Evolutionary conservation across 2,329 filamentous ascomycete genomes (phyloP).

Genomic region (Microsporum ferrugineum): DNA sequence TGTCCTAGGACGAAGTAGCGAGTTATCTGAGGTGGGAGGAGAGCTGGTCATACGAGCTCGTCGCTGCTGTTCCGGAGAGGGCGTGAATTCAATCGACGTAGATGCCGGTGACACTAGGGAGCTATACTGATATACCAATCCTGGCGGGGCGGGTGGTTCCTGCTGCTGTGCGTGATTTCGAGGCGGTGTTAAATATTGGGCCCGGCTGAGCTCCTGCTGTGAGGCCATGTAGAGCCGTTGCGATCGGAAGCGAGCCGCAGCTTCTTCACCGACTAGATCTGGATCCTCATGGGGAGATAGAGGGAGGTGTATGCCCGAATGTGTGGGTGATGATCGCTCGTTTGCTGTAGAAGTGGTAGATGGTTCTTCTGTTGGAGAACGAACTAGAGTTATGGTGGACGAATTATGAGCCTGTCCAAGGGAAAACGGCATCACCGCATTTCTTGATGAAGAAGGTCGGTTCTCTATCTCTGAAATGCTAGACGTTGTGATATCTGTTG

Average conservation of each 20-base stretch:
- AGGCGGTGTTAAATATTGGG: not conserved
- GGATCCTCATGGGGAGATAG: constrained; percentile 53
- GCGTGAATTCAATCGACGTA: not conserved
- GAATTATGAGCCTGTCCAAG: constrained; percentile 7
- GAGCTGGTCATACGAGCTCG: not conserved
- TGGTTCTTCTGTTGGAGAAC: constrained; percentile 5
- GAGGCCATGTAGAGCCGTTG: constrained; percentile 39
- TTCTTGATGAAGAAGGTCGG: not conserved
- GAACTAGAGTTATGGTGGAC: constrained; percentile 9
- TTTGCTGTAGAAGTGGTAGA: not conserved
- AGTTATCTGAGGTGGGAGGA: not conserved
- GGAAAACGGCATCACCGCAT: not conserved
- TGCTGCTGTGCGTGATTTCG: not conserved
- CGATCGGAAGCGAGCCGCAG: constrained; percentile 46
- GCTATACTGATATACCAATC: constrained; percentile 28
- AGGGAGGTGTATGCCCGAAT: constrained; percentile 14
- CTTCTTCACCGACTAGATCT: constrained; percentile 54
- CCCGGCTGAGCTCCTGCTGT: constrained; percentile 38
- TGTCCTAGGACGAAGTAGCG: not conserved
- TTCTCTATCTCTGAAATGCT: not conserved
- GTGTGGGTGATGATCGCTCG: not conserved
- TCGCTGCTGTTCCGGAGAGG: not conserved
- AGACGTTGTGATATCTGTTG: not conserved
- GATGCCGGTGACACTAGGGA: constrained; percentile 11
- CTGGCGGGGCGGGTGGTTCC: constrained; percentile 1